Conservation (phyloP, 768 basidiomycete genomes). For the Naganishia vaughanmartiniae region DNA sequence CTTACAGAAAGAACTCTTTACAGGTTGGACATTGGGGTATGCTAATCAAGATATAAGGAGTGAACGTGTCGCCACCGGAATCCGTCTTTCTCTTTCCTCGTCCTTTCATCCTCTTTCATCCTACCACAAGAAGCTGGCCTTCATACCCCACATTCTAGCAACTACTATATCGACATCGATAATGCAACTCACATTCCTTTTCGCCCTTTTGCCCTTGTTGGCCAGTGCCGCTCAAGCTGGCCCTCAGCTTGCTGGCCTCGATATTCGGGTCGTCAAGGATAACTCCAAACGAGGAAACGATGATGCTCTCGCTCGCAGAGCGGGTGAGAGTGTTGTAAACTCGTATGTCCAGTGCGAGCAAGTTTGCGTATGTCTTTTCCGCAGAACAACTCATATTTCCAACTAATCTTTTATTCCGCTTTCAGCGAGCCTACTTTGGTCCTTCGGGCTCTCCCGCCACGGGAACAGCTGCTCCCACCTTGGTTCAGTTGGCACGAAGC, state of each 20-base stretch:
- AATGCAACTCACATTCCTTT: slow-evolving; percentile 24
- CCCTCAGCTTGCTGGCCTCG: slow-evolving; percentile 1
- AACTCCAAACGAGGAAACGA: slow-evolving; percentile 17
- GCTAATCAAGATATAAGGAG: not conserved
- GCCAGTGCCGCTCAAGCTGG: slow-evolving; percentile 17
- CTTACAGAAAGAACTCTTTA: not conserved
- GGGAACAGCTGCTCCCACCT: not conserved
- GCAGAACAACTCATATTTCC: not conserved
- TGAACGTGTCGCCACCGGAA: not conserved
- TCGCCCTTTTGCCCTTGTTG: slow-evolving; percentile 20
- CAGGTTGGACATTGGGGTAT: not conserved
- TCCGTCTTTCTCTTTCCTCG: not conserved
- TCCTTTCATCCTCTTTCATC: not conserved
- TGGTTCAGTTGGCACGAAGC: slow-evolving; percentile 14
- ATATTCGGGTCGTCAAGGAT: slow-evolving; percentile 22
- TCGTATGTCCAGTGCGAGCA: slow-evolving; percentile 20
- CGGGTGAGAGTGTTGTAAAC: slow-evolving; percentile 2
- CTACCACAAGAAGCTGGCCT: slow-evolving; percentile 17
- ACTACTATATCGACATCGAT: not conserved
- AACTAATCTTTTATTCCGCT: not conserved
- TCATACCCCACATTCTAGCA: not conserved
- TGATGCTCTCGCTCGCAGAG: slow-evolving; percentile 1
- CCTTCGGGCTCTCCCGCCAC: slow-evolving; percentile 11
- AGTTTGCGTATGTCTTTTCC: slow-evolving; percentile 11
- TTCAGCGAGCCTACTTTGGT: slow-evolving; percentile 20